Evolutionary conservation across 2,329 filamentous ascomycete species (phyloP), one percentile per base, ranked within the genome.

Genomic region (Fusarium anthophilum): DNA sequence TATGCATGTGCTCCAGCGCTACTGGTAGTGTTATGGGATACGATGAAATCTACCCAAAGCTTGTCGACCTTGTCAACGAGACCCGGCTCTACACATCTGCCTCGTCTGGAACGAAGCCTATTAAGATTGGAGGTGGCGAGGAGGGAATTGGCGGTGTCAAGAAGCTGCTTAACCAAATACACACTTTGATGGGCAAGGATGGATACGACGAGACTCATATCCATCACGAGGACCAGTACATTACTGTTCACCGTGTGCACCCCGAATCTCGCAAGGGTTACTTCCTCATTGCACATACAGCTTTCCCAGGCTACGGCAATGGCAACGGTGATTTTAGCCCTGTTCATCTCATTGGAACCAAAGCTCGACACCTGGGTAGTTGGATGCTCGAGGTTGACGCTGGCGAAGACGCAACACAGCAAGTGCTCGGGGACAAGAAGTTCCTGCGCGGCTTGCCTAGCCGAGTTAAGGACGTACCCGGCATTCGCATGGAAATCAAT

Each of bases 1-100:
- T 98, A 43, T 93, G 92, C 80, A 98, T 99, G 95, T 99, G 97
- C 82, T 91, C 95, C 30, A 98, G 94, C 77, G 94, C 96, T 4
- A 95, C 93, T 13, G 96, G 96, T 50, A 98, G 96, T 80, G 96
- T 98, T 54, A 98, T 98, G 91, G 96, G 96, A 4, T 98, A 98
- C 79, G 96, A 99, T 80, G 96, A 99, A 82, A 91, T 98, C 69
- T 99, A 98, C 77, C 96, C 96, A 2, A 92, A 93, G 76, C 87
- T 98, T 63, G 91, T 99, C n/a, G 95, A 99, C 78, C 88, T 99
- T 22, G 96, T 99, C 22, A 91, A 94, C 61, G 96, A 99, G 82
- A 97, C 90, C 30, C 89, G 96, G 39, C 85, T 92, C 5, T 99
- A 99, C 82, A 90, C 90, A 0, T 96, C 94, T 0, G 87, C 90